Evolutionary conservation across 1,284 basidiomycete species (phyloP), one percentile per base, ranked within the genome.

Genomic region (Cryptococcus sp.): DNA sequence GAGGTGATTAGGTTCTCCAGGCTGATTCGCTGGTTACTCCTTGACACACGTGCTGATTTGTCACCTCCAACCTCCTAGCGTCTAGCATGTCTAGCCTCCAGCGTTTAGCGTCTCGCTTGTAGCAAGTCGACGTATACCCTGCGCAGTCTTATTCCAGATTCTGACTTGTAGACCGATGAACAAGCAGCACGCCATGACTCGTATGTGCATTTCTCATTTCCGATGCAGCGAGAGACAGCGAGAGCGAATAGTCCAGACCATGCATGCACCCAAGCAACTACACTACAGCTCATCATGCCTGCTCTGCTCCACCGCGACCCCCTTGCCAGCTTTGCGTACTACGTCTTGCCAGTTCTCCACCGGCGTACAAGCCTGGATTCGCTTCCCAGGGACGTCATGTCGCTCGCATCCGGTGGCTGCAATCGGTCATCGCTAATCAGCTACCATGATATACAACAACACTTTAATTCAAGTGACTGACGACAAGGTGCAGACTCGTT

Each of bases 401-500:
- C 65, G 45, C 35, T 56, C 50, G 38, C 65, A 69, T 19, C 67
- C 67, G 46, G 60, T 54, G 7, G 67, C 67, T 68, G 25, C 11
- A 19, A 5, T 17, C 35, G 17, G 22, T 6, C 27, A 27, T 46
- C 16, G 35, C 23, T 25, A 11, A 31, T 25, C 25, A n/a, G 8
- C 16, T 40, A 11, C 15, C 13, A n/a, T 39, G 13, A 40, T n/a
- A n/a, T 15, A 42, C 19, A 15, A 17, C 15, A 39, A 22, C 38
- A 45, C 6, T 35, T 39, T 38, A 51, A 15, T 22, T 22, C 48
- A 19, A 47, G 15, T 10, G 4, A 63, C 62, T 59, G 44, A 67
- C 68, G 68, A 60, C 68, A 70, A 3, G 68, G 40, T 11, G 63
- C 65, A 10, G 48, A 50, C 41, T 68, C 68, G 51, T 68, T 67